These are phyloP conservation scores for Penicillium pulvis DNA, from an alignment of 495 filamentous ascomycete genomes.

Conservation along the genomic window DNA sequence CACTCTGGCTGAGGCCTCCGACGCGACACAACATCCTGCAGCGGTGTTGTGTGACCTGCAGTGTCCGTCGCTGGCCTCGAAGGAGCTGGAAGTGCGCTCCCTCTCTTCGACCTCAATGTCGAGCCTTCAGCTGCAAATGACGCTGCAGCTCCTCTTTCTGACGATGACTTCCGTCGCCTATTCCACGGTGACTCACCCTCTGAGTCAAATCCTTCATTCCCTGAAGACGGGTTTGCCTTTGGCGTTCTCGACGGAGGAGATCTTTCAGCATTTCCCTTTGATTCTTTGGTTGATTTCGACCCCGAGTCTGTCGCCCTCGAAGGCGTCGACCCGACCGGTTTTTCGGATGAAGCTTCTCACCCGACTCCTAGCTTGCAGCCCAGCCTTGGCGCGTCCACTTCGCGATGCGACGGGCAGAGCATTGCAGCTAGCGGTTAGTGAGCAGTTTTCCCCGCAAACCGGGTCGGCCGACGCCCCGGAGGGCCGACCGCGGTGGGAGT, in stretches of 20 bases:
- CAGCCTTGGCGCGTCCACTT: constrained; percentile 86
- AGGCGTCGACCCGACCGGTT: constrained; percentile 51
- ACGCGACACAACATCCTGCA: constrained; percentile 99
- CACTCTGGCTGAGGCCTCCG: constrained; percentile 69
- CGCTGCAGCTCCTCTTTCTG: constrained; percentile 59
- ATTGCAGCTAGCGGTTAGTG: constrained; percentile 66
- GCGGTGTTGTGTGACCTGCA: constrained; percentile 99
- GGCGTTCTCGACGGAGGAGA: constrained; percentile 57
- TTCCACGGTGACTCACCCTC: constrained; percentile 69
- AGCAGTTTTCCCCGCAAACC: constrained; percentile 36
- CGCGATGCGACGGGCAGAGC: constrained; percentile 87
- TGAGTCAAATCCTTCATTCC: constrained; percentile 72
- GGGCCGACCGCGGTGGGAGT: constrained; percentile 46
- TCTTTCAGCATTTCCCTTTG: constrained; percentile 70
- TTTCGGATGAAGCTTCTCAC: constrained; percentile 59
- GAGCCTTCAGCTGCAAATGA: constrained; percentile 44
- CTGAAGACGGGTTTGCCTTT: constrained; percentile 77
- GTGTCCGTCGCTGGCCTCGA: constrained; percentile 88
- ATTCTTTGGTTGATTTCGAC: constrained; percentile 84
- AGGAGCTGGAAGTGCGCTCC: constrained; percentile 53
- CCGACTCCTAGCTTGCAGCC: constrained; percentile 77
- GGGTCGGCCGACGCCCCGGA: constrained; percentile 35
- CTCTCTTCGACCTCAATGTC: constrained; percentile 56
- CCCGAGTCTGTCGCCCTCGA: constrained; percentile 55
- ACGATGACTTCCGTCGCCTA: constrained; percentile 68